Evolutionary conservation across 345 rosid genomes (phyloP), one percentile per base, ranked within the genome.

Genomic region (Lumnitzera littorea): DNA sequence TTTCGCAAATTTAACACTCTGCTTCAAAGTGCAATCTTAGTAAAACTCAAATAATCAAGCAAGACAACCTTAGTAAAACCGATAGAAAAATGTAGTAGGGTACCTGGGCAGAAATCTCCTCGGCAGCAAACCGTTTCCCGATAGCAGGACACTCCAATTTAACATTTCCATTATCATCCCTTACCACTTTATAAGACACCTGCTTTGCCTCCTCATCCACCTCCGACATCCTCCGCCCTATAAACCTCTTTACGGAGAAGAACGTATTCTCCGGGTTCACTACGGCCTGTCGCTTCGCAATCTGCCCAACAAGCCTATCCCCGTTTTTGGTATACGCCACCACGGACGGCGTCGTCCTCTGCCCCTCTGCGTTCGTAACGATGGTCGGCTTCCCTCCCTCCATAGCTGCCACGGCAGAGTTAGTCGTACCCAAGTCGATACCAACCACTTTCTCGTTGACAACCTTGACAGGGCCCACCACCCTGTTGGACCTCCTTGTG

Each of bases 51-150:
- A 85, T 53, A 83, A 68, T 5, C 88, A 85, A 47, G 85, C 88
- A 66, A 83, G 80, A 0, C 85, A 72, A 51, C 82, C 96, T 81
- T 68, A 86, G 95, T 5, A 27, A 60, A 4, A 49, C 9, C 6
- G 3, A 24, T 15, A 14, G 13, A 4, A 31, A 50, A 41, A 20
- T 2, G n/a, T 8, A 4, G 15, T 41, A 13, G 88, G 80, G 51
- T 73, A 94, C 99, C 97, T 94, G 99, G 64, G 97, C 97, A 3
- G 99, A 94, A 63, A 94, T 94, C 74, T 94, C 99, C 74, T 94
- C 99, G 9, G 97, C 95, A 0, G 99, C 95, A 61, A 91, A 94
- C 53, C 83, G 96, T 73, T 88, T 94, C 2, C 89, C 89, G 41
- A 86, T 84, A 0, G 95, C 95, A 29, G 99, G 99, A 50, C 96